Percentiles rank a stretch among this genome's conserved stretches.
These are phyloP conservation scores for Rugonectria rugulosa DNA, from an alignment of 2,329 filamentous ascomycete genomes.

Conservation along the genomic window DNA sequence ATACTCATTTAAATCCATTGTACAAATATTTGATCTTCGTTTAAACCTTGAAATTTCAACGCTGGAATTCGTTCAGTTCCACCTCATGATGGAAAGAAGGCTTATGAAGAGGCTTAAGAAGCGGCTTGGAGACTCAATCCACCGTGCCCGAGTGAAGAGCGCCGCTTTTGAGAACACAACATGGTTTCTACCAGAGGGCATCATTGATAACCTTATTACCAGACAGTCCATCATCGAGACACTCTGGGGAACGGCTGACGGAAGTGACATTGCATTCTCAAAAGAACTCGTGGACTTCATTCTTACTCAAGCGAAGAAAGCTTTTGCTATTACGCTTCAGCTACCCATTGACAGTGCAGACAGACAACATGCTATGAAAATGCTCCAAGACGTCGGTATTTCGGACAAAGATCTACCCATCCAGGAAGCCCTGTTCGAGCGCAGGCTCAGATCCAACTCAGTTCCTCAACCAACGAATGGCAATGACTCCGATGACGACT, in stretches of 20 bases:
- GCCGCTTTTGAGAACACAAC: too few species aligned
- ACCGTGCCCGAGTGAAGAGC: too few species aligned
- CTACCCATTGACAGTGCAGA: background rate
- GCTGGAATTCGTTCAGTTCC: too few species aligned
- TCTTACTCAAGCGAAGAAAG: background rate
- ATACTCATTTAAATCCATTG: too few species aligned
- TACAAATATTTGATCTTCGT: too few species aligned
- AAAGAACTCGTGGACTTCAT: background rate
- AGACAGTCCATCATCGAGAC: background rate
- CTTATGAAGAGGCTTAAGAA: too few species aligned
- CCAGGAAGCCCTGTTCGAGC: background rate
- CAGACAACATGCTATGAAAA: background rate
- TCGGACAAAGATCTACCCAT: background rate
- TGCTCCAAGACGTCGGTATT: background rate
- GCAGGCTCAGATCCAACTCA: background rate
- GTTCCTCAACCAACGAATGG: too few species aligned
- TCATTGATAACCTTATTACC: background rate
- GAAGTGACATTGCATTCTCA: background rate
- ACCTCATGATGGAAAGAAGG: too few species aligned
- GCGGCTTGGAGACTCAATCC: too few species aligned
- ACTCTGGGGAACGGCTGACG: background rate
- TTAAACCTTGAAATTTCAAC: too few species aligned
- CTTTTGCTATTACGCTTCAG: background rate
- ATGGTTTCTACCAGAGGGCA: too few species aligned
- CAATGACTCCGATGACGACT: too few species aligned